phyloP scores from a whole-genome alignment of 192 early-diverging fungal genomes.

The Rhizoclosmatium sp. region DNA sequence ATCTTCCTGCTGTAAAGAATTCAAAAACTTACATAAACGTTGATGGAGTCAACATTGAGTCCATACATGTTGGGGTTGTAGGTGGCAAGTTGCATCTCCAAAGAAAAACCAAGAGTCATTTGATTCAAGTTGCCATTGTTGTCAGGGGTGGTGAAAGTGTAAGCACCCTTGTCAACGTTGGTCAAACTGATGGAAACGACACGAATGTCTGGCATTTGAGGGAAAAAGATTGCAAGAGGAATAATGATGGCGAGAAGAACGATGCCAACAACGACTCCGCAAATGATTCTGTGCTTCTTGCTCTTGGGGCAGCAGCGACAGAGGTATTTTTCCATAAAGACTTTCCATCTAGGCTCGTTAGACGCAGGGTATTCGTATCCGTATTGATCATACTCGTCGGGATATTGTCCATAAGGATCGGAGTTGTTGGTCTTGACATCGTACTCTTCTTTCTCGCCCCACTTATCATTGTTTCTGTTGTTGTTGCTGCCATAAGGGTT shows the following conservation, averaged over 20 bases:
- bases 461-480: not conserved
- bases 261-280: constrained; percentile 17
- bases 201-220: constrained; percentile 30
- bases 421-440: constrained; percentile 11
- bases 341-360: not conserved
- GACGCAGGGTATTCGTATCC: not conserved
- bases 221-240: not conserved
- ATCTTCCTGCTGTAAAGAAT: not conserved
- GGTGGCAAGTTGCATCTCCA: constrained; percentile 25
- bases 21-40: constrained; percentile 5
- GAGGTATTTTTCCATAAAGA: constrained; percentile 6
- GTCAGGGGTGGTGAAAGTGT: constrained; percentile 18
- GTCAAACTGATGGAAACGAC: constrained; percentile 28
- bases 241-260: constrained; percentile 12
- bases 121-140: constrained; percentile 32
- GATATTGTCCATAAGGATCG: not conserved
- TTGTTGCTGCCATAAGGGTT: not conserved
- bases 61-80: constrained; percentile 41
- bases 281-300: constrained; percentile 31
- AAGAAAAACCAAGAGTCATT: constrained; percentile 12
- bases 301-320: constrained; percentile 38
- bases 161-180: constrained; percentile 16
- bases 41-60: constrained; percentile 30
- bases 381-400: not conserved
- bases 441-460: constrained; percentile 14